phyloP scores from a whole-genome alignment of 208 protist species.

The Trypanosoma mega region DNA sequence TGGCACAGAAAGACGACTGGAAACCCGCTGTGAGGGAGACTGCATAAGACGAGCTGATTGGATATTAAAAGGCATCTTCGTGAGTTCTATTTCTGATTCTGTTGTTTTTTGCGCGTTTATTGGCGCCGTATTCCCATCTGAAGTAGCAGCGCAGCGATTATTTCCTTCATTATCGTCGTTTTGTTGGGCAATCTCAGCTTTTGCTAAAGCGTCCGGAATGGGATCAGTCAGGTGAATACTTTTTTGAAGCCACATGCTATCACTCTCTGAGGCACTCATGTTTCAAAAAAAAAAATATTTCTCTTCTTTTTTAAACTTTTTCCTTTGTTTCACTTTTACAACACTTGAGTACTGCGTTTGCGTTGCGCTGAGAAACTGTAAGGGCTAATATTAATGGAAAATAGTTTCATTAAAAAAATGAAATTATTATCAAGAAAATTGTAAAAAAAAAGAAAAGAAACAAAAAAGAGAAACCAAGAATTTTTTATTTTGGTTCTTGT shows the following conservation, averaged over 20 bases:
- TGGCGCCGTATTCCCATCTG: no score
- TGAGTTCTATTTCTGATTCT: conserved; percentile 55
- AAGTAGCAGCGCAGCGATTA: no score
- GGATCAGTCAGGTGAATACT: conserved; percentile 79
- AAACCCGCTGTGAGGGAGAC: conserved; percentile 24
- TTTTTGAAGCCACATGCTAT: conserved; percentile 86
- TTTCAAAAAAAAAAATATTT: not conserved
- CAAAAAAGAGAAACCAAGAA: conserved; percentile 2
- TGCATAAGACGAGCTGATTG: conserved; percentile 31
- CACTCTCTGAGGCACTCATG: conserved; percentile 28
- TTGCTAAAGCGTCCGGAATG: conserved; percentile 30
- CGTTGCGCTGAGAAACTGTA: not conserved
- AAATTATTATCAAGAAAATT: conserved; percentile 11
- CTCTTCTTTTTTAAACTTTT: not conserved
- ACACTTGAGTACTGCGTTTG: no score
- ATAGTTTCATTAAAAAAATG: conserved; percentile 13
- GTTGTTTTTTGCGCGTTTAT: no score
- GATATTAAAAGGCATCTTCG: conserved; percentile 47
- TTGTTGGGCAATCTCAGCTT: no score
- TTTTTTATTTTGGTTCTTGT: no score
- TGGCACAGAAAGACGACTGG: conserved; percentile 48
- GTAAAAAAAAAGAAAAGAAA: conserved; percentile 9
- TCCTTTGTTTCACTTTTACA: not conserved
- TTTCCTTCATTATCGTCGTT: no score
- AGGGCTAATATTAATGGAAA: conserved; percentile 6